Evolutionary conservation across 768 basidiomycete genomes (phyloP), one percentile per base, ranked within the genome.

Genomic region (Termitomyces sp.): DNA sequence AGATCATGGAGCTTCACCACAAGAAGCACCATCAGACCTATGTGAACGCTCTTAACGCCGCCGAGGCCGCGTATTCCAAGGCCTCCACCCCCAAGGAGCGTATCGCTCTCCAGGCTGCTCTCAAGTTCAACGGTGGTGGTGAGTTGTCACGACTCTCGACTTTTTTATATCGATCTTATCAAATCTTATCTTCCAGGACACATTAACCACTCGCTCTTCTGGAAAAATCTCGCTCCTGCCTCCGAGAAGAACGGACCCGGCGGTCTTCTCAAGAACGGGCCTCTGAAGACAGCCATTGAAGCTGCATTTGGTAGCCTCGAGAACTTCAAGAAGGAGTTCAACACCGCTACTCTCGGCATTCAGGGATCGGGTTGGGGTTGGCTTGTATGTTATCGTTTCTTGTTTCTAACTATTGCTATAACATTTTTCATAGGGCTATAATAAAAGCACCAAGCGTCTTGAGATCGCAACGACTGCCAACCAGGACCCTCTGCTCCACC

Each of bases 71-170:
- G 0, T 91, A 93, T 68, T 76, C 83, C 45, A 82, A 82, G 60
- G 75, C 88, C 0, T 63, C 71, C 3, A 80, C 85, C 40, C 80
- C 90, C 64, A 91, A 88, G 73, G 85, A 88, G 67, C 82, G 85
- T 57, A 94, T 96, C 64, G 85, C 84, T 23, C 86, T 96, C 53
- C 91, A 94, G 71, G 83, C 90, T 12, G 93, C 93, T 7, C 78
- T 96, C 70, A 94, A 89, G 74, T 97, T 97, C 80, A 96, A 97
- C 72, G 94, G 94, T 58, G 94, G 94, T 73, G 94, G 93, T 87
- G 66, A 66, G 83, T 75, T 22, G n/a, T 32, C 32, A 11, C 16
- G 18, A 29, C 0, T 27, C 35, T 46, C 5, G 29, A 18, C 20
- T n/a, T n/a, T n/a, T n/a, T n/a, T n/a, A n/a, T n/a, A 18, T 23